Conservation (phyloP, 2,329 filamentous ascomycete genomes). For the Ascochyta viciae-villosae region DNA sequence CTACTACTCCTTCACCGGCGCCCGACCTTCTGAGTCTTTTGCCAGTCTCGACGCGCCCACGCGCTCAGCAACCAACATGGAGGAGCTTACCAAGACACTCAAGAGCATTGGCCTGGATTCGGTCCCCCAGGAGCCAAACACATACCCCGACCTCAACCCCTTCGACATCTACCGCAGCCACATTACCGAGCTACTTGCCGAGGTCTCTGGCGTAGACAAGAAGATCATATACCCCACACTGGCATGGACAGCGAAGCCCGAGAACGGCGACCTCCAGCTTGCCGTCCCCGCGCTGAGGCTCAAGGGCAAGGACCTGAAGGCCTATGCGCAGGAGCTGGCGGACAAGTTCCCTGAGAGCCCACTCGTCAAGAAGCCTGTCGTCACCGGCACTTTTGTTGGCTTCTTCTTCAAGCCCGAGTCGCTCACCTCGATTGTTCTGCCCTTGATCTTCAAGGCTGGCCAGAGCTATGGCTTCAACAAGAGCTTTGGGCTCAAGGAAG, state of each 20-base stretch:
- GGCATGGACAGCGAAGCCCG: conserved; percentile 78
- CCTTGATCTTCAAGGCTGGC: conserved; percentile 70
- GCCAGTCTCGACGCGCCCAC: conserved; percentile 35
- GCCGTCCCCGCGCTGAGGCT: conserved; percentile 81
- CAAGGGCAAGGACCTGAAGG: conserved; percentile 68
- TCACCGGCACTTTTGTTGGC: conserved; percentile 73
- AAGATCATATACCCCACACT: conserved; percentile 76
- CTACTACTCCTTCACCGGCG: conserved; percentile 26
- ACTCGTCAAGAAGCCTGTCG: conserved; percentile 72
- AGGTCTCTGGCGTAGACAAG: conserved; percentile 73
- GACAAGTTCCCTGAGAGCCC: conserved; percentile 75
- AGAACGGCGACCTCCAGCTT: conserved; percentile 83
- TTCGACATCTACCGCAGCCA: conserved; percentile 82
- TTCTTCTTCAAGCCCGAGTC: conserved; percentile 81
- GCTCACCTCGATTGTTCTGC: conserved; percentile 71
- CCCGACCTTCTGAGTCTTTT: conserved; percentile 29
- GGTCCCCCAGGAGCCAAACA: conserved; percentile 50
- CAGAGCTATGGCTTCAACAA: conserved; percentile 69
- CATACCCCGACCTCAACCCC: conserved; percentile 73
- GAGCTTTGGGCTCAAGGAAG: conserved; percentile 62
- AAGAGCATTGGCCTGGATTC: conserved; percentile 47
- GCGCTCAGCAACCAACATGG: conserved; percentile 36
- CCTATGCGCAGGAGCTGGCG: conserved; percentile 62
- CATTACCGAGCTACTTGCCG: conserved; percentile 71
- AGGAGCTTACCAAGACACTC: conserved; percentile 48